Conservation (phyloP, 83 land plant species). For the Thuja plicata region DNA sequence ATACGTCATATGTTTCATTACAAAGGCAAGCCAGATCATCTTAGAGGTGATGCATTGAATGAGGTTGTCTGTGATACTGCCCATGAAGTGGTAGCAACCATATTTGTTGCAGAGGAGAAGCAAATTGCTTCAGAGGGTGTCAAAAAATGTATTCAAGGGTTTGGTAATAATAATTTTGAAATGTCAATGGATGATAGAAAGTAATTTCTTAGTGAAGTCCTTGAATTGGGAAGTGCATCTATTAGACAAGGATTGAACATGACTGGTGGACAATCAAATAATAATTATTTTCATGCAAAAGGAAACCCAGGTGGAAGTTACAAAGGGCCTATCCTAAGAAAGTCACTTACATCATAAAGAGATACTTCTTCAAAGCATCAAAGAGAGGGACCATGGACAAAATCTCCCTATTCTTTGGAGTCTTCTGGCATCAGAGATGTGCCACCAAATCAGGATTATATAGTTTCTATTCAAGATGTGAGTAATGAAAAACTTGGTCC, state of each 20-base stretch:
- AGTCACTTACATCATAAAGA: too few species aligned
- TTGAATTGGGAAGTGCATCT: constrained; percentile 87
- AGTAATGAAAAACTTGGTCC: too few species aligned
- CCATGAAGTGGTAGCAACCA: too few species aligned
- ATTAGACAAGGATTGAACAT: constrained; percentile 76
- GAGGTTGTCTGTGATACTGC: too few species aligned
- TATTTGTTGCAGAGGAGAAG: constrained; percentile 76
- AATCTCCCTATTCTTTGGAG: too few species aligned
- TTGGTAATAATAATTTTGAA: constrained; percentile 90
- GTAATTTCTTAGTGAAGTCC: constrained; percentile 84
- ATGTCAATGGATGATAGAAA: constrained; percentile 67
- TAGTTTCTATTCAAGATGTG: too few species aligned
- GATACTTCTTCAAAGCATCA: too few species aligned
- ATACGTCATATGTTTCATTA: too few species aligned
- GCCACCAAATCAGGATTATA: constrained; percentile 47
- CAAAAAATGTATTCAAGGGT: constrained; percentile 79
- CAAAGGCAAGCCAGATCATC: too few species aligned
- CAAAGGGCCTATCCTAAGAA: constrained; percentile 58
- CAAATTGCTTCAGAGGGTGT: constrained; percentile 57
- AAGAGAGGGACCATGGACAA: too few species aligned
- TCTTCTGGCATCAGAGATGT: too few species aligned
- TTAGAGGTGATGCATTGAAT: too few species aligned
- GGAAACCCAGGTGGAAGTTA: constrained; percentile 58
- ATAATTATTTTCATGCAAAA: constrained; percentile 26
- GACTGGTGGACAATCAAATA: constrained; percentile 44